Evolutionary conservation across 1,284 basidiomycete species (phyloP), one percentile per base, ranked within the genome.

Genomic region (Microbotryomycetes sp.): DNA sequence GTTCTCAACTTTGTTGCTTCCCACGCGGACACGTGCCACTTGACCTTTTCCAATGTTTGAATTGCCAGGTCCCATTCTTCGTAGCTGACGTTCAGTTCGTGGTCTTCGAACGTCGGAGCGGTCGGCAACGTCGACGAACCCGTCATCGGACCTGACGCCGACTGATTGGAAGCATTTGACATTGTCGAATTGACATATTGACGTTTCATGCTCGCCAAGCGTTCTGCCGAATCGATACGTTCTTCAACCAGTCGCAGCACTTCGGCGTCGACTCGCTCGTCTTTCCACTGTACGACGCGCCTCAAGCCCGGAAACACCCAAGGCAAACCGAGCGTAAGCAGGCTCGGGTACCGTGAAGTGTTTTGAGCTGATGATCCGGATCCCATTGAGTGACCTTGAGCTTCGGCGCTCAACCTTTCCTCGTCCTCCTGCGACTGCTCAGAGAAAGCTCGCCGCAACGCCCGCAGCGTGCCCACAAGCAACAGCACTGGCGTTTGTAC

Each of bases 41-140:
- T 64, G 13, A 63, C 52, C 45, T 31, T 35, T 23, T 61, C 58
- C 21, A 70, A 47, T 31, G 66, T 56, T n/a, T 69, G 67, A 41
- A 70, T 54, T 35, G 65, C 65, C 63, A 70, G 62, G 35, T 54
- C 59, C 69, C 69, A 70, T 30, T 67, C 67, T n/a, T 70, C 69
- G 45, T 61, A 70, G 18, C 53, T 54, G 45, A 67, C 50, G 15
- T 57, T 62, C 16, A 23, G 24, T 28, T 59, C 54, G 16, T 11
- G 49, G 46, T 54, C 49, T 35, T 52, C 26, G n/a, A n/a, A n/a
- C n/a, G n/a, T n/a, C n/a, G n/a, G n/a, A n/a, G n/a, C n/a, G 24
- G 26, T 28, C 26, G 54, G 59, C n/a, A 21, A 51, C 21, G 29
- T 23, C 9, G n/a, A 13, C 24, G n/a, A 2, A 2, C 52, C 52